These are phyloP conservation scores for Cutaneotrichosporon spelunceum DNA, from an alignment of 1,284 basidiomycete genomes.

Conservation along the genomic window DNA sequence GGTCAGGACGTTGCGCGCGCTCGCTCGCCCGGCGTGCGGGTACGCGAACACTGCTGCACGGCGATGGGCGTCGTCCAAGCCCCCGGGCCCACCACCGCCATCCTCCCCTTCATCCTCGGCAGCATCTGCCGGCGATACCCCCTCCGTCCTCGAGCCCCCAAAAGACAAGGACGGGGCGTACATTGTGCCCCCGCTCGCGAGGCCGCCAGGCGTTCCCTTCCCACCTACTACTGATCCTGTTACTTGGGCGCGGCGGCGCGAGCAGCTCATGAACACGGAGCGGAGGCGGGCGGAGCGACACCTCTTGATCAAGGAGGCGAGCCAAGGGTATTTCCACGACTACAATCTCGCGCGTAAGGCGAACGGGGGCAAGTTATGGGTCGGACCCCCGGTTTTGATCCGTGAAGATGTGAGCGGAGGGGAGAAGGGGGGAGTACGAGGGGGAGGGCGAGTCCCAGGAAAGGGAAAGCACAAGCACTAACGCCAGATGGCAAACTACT, in stretches of 20 bases:
- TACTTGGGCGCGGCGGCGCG: constrained; percentile 65
- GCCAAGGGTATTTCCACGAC: constrained; percentile 87
- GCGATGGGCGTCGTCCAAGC: not conserved
- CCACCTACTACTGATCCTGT: constrained; percentile 60
- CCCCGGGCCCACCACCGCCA: not conserved
- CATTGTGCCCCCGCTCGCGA: constrained; percentile 36
- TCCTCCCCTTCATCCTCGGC: not conserved
- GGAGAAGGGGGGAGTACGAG: not conserved
- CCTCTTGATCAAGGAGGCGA: constrained; percentile 80
- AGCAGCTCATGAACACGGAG: constrained; percentile 70
- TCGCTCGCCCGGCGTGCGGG: not conserved
- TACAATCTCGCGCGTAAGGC: constrained; percentile 69
- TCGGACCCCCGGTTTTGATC: constrained; percentile 83
- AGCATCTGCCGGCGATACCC: not conserved
- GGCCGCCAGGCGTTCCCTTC: constrained; percentile 70
- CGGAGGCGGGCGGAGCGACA: constrained; percentile 67
- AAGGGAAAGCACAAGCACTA: not conserved
- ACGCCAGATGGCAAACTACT: constrained; percentile 76
- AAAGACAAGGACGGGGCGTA: constrained; percentile 18
- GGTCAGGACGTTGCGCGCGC: constrained; percentile 5
- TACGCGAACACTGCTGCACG: no score
- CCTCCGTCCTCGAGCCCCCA: not conserved
- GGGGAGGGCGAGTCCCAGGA: not conserved
- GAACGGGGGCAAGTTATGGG: constrained; percentile 87
- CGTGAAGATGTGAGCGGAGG: constrained; percentile 70